Evolutionary conservation across 179 eudicot genomes (phyloP), one percentile per base, ranked within the genome.

Genomic region (Beta corolliflora): DNA sequence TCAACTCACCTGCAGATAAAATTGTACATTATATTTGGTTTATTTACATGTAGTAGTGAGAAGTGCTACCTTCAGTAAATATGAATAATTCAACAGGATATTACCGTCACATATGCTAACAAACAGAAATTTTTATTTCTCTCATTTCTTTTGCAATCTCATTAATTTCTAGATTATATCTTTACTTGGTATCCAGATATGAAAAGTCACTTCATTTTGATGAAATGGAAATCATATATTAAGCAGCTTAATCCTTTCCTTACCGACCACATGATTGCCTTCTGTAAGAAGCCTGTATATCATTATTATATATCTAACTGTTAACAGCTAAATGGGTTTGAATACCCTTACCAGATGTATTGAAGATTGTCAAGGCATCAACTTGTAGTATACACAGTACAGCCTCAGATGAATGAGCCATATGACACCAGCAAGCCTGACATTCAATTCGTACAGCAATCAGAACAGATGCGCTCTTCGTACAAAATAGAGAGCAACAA

Each of bases 401-500:
- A 65, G 96, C 92, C 82, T 90, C 97, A 25, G 91, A 79, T 80
- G 85, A 80, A 82, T 82, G 86, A 81, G 90, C 89, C 89, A 96
- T 82, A 60, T 88, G 91, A 84, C 94, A 96, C 99, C 99, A 96
- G 89, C 99, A 94, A 14, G 91, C 98, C 99, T 96, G 83, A 78
- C 76, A 78, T 76, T 64, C 23, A 48, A 29, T 77, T 66, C 21
- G 59, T 70, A 71, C 74, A 77, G 69, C 76, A 58, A 75, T 77
- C 50, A 73, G 55, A 55, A 56, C 45, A 76, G 45, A 70, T 18
- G 23, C 36, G 64, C 63, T 12, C 55, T 44, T 23, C 18, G 29
- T 29, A 59, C 29, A 12, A 52, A 77, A 72, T 66, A 71, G 81
- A 52, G 65, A 63, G 60, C 12, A 71, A 56, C 19, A 59, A 19